These are phyloP conservation scores for Paramecium pentaurelia DNA, from an alignment of 73 alveolate genomes.

Conservation along the genomic window DNA sequence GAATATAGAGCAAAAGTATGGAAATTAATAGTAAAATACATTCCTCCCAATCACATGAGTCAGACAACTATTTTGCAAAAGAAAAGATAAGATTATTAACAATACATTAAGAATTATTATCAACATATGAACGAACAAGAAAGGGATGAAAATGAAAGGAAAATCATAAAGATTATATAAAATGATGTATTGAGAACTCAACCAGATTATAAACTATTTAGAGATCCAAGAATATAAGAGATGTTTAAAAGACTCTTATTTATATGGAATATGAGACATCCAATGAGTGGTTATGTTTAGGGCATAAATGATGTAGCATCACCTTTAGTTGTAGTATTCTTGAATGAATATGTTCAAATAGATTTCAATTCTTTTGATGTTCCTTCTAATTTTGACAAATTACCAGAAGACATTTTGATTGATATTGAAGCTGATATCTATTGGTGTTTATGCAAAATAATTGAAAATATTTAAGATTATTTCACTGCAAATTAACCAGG, in stretches of 20 bases:
- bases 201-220: slow-evolving; percentile 54
- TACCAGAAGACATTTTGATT: slow-evolving; percentile 43
- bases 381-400: slow-evolving; percentile 54
- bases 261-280: slow-evolving; percentile 63
- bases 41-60: slow-evolving; percentile 58
- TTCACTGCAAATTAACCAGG: slow-evolving; percentile 58
- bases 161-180: slow-evolving; percentile 21
- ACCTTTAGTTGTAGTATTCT: slow-evolving; percentile 50
- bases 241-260: slow-evolving; percentile 42
- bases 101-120: slow-evolving; percentile 38
- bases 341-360: slow-evolving; percentile 41
- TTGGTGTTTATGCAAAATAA: slow-evolving; percentile 62
- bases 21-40: slow-evolving; percentile 52
- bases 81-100: slow-evolving; percentile 55
- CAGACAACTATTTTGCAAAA: slow-evolving; percentile 24
- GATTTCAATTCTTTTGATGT: slow-evolving; percentile 58
- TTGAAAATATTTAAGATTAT: slow-evolving; percentile 52
- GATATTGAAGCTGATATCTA: slow-evolving; percentile 62
- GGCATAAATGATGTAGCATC: slow-evolving; percentile 64
- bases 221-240: slow-evolving; percentile 38
- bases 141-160: slow-evolving; percentile 57
- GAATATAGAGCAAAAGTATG: slow-evolving; percentile 58
- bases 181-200: slow-evolving; percentile 57
- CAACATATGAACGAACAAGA: slow-evolving; percentile 59
- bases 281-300: slow-evolving; percentile 61